These are phyloP conservation scores for Agaricus subrufescens DNA, from an alignment of 768 basidiomycete genomes.

Conservation along the genomic window DNA sequence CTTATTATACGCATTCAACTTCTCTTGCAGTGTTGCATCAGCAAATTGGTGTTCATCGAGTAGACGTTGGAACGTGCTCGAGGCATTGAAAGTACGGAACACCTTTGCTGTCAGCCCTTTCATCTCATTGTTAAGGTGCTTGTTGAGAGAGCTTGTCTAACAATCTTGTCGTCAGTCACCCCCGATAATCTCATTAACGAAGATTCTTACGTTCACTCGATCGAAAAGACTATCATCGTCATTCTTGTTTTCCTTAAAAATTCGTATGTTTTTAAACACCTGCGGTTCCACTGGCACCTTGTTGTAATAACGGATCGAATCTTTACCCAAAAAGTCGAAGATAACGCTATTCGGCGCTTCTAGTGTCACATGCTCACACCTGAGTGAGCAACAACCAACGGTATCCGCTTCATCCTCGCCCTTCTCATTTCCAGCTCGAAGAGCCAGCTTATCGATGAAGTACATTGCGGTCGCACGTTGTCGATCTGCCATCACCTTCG, in stretches of 20 bases:
- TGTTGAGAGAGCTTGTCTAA: constrained; percentile 83
- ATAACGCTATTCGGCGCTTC: constrained; percentile 82
- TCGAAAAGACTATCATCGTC: constrained; percentile 91
- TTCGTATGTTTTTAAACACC: constrained; percentile 96
- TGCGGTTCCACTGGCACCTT: constrained; percentile 84
- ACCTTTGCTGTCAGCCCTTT: constrained; percentile 98
- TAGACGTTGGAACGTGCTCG: constrained; percentile 90
- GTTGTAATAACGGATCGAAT: constrained; percentile 96
- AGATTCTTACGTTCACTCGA: constrained; percentile 78
- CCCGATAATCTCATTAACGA: constrained; percentile 7
- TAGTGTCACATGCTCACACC: constrained; percentile 94
- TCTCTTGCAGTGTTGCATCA: constrained; percentile 84
- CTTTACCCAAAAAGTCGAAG: constrained; percentile 99
- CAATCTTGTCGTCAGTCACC: constrained; percentile 15
- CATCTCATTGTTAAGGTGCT: constrained; percentile 91
- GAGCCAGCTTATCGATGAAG: constrained; percentile 94
- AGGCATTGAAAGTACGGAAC: constrained; percentile 99
- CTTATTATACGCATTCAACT: constrained; percentile 93
- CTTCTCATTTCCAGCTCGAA: constrained; percentile 99
- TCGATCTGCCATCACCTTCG: constrained; percentile 90
- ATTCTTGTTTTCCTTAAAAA: constrained; percentile 92
- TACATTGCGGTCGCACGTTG: constrained; percentile 99
- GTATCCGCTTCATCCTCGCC: constrained; percentile 99
- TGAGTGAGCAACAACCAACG: constrained; percentile 96
- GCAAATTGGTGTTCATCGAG: constrained; percentile 62